Evolutionary conservation across 1,284 basidiomycete genomes (phyloP).

Genomic region (Ceratobasidium papillatum): DNA sequence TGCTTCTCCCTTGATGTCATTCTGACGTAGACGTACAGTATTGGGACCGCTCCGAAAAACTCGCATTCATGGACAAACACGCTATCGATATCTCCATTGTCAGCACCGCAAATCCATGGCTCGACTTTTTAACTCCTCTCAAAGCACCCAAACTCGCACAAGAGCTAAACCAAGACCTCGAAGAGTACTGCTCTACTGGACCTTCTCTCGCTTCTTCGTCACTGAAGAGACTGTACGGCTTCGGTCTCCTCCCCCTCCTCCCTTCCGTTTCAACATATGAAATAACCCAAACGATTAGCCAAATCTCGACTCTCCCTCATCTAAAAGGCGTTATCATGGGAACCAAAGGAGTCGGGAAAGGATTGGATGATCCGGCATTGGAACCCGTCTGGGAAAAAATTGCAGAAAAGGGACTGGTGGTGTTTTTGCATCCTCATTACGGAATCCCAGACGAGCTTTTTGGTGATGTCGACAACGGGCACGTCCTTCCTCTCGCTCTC

Average conservation of each 20-base stretch:
- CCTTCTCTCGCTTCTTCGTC: conserved; percentile 54
- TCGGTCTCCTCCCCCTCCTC: conserved; percentile 85
- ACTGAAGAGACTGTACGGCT: conserved; percentile 76
- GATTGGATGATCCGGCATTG: conserved; percentile 77
- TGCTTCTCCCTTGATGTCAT: conserved; percentile 22
- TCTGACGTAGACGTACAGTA: conserved; percentile 65
- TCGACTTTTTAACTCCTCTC: conserved; percentile 79
- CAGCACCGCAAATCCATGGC: conserved; percentile 86
- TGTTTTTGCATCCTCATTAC: conserved; percentile 86
- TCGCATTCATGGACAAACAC: conserved; percentile 80
- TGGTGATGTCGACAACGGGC: conserved; percentile 80
- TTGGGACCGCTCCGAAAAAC: conserved; percentile 80
- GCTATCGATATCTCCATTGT: conserved; percentile 75
- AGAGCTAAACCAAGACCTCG: conserved; percentile 78
- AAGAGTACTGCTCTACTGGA: conserved; percentile 75
- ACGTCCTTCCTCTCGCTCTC: conserved; percentile 83
- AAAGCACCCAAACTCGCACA: conserved; percentile 71
- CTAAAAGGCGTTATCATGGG: conserved; percentile 84
- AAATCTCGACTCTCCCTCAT: conserved; percentile 71
- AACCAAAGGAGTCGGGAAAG: conserved; percentile 77
- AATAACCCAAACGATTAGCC: conserved; percentile 68
- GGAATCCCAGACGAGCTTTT: conserved; percentile 71
- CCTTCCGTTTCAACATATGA: conserved; percentile 64
- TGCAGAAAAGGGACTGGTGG: conserved; percentile 69
- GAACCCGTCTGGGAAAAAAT: conserved; percentile 82